Evolutionary conservation across 345 rosid species (phyloP).

Genomic region (Salix arbutifolia): DNA sequence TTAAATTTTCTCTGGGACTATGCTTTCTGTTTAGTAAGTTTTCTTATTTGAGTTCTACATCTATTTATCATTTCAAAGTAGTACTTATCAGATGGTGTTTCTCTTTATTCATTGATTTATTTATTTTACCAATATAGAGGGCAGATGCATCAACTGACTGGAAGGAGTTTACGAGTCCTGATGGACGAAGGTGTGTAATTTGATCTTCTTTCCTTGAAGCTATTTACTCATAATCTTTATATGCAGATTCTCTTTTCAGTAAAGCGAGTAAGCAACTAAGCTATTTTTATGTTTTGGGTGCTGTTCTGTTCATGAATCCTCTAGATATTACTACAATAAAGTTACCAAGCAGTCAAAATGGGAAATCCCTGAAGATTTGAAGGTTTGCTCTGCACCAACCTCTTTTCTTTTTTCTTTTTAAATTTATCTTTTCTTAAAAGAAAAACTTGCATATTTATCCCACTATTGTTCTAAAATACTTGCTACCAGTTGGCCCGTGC

Average conservation of each 20-base stretch:
- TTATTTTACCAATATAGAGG: slow-evolving; percentile 50
- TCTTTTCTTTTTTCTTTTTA: slow-evolving; percentile 10
- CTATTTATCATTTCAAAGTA: not conserved
- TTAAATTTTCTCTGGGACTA: not conserved
- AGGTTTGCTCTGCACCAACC: slow-evolving; percentile 44
- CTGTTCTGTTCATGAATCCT: slow-evolving; percentile 19
- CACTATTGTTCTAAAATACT: not conserved
- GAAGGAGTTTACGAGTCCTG: slow-evolving; percentile 89
- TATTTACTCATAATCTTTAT: not conserved
- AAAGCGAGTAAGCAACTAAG: not conserved
- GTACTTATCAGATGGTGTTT: not conserved
- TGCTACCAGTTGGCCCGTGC: slow-evolving; percentile 80
- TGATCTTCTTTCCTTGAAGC: slow-evolving; percentile 8
- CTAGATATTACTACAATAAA: slow-evolving; percentile 84
- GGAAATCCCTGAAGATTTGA: slow-evolving; percentile 83
- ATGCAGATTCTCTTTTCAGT: not conserved
- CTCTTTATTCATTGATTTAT: slow-evolving; percentile 4
- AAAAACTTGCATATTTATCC: not conserved
- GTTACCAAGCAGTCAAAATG: slow-evolving; percentile 84
- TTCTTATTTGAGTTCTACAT: not conserved
- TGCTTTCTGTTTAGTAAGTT: not conserved
- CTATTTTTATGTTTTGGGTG: slow-evolving; percentile 14
- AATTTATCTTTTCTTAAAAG: slow-evolving; percentile 4
- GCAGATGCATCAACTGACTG: slow-evolving; percentile 93
- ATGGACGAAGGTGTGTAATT: slow-evolving; percentile 76